Conservation (phyloP, 331 rosid genomes). For the Malus hybrid region DNA sequence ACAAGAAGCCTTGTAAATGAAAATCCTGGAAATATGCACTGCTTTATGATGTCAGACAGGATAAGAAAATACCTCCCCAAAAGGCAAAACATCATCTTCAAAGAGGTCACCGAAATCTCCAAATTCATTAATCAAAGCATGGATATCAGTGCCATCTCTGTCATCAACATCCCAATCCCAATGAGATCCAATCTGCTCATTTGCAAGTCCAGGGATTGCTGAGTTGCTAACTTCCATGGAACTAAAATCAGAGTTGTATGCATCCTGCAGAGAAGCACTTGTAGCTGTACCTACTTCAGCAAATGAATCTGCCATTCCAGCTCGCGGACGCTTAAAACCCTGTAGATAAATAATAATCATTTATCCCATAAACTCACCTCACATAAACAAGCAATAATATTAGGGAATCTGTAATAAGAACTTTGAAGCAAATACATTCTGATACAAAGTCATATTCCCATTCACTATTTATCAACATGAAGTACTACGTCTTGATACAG, state of each 20-base stretch:
- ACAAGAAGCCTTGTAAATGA: not conserved
- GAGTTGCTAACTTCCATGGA: conserved; percentile 70
- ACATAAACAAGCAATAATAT: not conserved
- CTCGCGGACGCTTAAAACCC: conserved; percentile 86
- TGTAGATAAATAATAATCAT: conserved; percentile 16
- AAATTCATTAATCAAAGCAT: conserved; percentile 80
- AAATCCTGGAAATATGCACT: not conserved
- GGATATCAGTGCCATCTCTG: conserved; percentile 76
- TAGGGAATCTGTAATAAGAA: no score
- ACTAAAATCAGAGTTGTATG: conserved; percentile 70
- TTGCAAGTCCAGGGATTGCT: conserved; percentile 55
- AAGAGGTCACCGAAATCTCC: conserved; percentile 97
- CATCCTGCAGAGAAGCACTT: conserved; percentile 55
- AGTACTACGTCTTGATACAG: not conserved
- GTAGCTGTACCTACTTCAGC: conserved; percentile 54
- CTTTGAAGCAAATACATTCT: no score
- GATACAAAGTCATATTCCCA: no score
- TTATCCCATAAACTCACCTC: conserved; percentile 3
- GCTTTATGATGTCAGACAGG: not conserved
- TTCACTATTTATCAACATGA: no score
- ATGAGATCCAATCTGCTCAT: conserved; percentile 60
- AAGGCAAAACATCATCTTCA: conserved; percentile 73
- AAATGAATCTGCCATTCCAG: conserved; percentile 54
- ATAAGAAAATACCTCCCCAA: conserved; percentile 77
- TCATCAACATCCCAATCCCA: conserved; percentile 98